Evolutionary conservation across 345 rosid genomes (phyloP).

Genomic region (Aquilaria sinensis): DNA sequence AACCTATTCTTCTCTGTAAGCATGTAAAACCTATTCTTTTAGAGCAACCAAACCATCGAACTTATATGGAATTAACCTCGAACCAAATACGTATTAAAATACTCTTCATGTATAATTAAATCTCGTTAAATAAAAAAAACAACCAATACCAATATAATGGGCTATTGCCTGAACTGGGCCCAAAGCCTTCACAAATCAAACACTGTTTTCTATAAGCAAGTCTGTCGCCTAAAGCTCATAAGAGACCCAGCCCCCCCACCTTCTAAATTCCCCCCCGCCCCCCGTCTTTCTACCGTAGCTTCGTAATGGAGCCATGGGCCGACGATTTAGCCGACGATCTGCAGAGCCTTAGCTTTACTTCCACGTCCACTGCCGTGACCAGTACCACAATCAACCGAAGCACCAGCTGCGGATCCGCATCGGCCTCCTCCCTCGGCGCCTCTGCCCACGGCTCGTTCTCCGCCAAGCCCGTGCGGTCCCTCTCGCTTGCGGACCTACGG

Average conservation of each 20-base stretch:
- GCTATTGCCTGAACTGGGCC: not conserved
- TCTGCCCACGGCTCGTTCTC: conserved; percentile 65
- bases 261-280: not conserved
- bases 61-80: too few species aligned
- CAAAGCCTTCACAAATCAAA: not conserved
- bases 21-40: too few species aligned
- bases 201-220: not conserved
- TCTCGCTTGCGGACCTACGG: conserved; percentile 67
- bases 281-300: conserved; percentile 1
- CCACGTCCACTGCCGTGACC: conserved; percentile 40
- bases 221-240: not conserved
- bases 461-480: conserved; percentile 32
- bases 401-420: conserved; percentile 60
- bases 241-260: not conserved
- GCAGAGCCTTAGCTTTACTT: conserved; percentile 87
- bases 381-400: conserved; percentile 59
- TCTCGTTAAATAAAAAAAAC: too few species aligned
- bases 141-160: not conserved
- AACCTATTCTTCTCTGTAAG: too few species aligned
- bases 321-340: conserved; percentile 84
- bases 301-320: conserved; percentile 57
- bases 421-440: conserved; percentile 60
- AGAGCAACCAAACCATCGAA: too few species aligned
- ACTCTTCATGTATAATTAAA: too few species aligned
- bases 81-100: too few species aligned